phyloP scores from a whole-genome alignment of 768 basidiomycete genomes.

The Pleurotus tuoliensis region DNA sequence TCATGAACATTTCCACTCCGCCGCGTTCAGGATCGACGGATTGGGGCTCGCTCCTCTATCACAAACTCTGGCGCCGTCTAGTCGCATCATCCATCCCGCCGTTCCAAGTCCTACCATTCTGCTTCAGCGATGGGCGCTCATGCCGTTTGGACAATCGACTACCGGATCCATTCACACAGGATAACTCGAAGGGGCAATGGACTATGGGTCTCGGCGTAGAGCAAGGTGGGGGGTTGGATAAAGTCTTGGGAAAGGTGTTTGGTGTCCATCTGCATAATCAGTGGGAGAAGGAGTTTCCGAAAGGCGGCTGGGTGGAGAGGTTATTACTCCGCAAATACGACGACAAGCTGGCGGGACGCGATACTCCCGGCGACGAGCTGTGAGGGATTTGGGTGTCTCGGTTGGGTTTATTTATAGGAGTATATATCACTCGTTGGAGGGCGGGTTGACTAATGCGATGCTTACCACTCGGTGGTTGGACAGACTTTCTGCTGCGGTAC shows the following conservation, averaged over 20 bases:
- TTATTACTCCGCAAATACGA: slow-evolving; percentile 69
- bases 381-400: not conserved
- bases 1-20: slow-evolving; percentile 73
- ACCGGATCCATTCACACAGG: slow-evolving; percentile 82
- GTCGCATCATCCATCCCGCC: slow-evolving; percentile 69
- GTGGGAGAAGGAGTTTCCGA: slow-evolving; percentile 87
- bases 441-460: not conserved
- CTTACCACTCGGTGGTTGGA: not conserved
- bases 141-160: slow-evolving; percentile 92
- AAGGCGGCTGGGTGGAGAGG: slow-evolving; percentile 82
- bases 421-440: not conserved
- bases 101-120: slow-evolving; percentile 92
- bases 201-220: slow-evolving; percentile 59
- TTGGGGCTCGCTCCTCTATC: slow-evolving; percentile 91
- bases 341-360: slow-evolving; percentile 20
- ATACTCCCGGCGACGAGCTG: slow-evolving; percentile 3
- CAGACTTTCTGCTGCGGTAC: too few relatives aligned
- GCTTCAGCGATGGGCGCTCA: slow-evolving; percentile 88
- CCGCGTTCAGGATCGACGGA: slow-evolving; percentile 82
- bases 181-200: slow-evolving; percentile 55
- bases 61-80: slow-evolving; percentile 86
- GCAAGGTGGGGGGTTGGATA: slow-evolving; percentile 60
- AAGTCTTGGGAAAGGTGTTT: slow-evolving; percentile 67
- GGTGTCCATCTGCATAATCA: slow-evolving; percentile 93
- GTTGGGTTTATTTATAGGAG: not conserved